Base-by-base conservation (phyloP, 2,329 filamentous ascomycete genomes). In the Bipolaris zeicola region DNA sequence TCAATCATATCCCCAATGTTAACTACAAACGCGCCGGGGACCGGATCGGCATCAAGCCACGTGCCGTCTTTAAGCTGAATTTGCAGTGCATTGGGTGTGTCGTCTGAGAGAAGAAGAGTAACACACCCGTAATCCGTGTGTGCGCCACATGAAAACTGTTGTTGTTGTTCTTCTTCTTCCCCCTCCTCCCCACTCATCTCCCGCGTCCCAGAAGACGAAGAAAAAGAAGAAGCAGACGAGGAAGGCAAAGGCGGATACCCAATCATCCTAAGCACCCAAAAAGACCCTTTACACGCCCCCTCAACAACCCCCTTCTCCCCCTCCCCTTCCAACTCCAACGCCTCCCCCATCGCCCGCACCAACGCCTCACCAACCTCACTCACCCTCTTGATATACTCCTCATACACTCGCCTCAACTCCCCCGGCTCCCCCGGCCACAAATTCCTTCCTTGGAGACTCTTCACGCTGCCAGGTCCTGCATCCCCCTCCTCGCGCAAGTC, bases 1-100 rank as follows among this genome's bases (percentile, higher is more conserved):
- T 80, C 76, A 58, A 82, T 75, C 76, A 82, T 78, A 59, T 82
- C 80, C 0, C 80, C 80, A 43, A 82, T 78, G 58, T 82, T 82
- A 5, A 82, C 78, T 2, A 82, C 79, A 51, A 80, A 81, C 0
- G 77, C 72, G 14, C 78, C 80, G 2, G 73, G 69, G 0, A 80
- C 68, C 0, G 79, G 80, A 45, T 81, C 76, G 0, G 79, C 80
- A 33, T 74, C 67, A 0, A 82, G 69, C 81, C 80, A 83, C 0
- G 72, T 70, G 6, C 74, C 73, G 41, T 77, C 73, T 60, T 78
- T 77, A 49, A 73, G 69, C 10, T 73, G 67, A 18, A 81, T 78
- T 58, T 82, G 78, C 2, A 81, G 64, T 1, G 79, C 78, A 4
- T 74, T 71, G 6, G 72, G 76, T 0, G 78, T 80, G 1, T 75